A percentile compares a stretch with the other conserved stretches of the same genome.
phyloP scores from a whole-genome alignment of 2,329 filamentous ascomycete genomes.

The Pseudogymnoascus sp. region DNA sequence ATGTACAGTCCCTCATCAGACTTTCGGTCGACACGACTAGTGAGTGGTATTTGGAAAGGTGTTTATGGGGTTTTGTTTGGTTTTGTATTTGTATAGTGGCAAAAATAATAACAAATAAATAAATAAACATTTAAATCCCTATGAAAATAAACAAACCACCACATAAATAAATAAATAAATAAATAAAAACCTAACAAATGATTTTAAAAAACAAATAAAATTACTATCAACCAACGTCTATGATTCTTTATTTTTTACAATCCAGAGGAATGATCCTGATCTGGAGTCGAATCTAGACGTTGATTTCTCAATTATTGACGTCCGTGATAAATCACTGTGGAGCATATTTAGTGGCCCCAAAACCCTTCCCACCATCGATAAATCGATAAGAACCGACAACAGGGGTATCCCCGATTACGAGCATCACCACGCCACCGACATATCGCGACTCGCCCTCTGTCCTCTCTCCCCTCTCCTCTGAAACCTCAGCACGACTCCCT shows the following conservation, averaged over 20 bases:
- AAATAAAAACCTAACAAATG: background rate
- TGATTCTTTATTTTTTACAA: background rate
- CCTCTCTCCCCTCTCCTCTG: background rate
- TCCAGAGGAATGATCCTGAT: background rate
- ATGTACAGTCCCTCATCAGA: background rate
- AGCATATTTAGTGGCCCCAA: background rate
- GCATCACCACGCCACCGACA: background rate
- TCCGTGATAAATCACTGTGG: background rate
- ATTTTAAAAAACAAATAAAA: background rate
- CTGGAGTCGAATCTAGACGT: background rate
- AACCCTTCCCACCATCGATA: background rate
- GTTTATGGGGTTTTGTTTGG: background rate
- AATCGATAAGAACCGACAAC: background rate
- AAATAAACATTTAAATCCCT: background rate
- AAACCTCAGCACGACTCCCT: background rate
- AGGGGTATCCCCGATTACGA: background rate
- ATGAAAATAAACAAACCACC: background rate
- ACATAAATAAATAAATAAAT: background rate
- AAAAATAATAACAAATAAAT: background rate
- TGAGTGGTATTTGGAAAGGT: background rate
- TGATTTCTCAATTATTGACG: background rate
- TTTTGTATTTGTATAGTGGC: background rate
- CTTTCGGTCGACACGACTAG: too few species aligned
- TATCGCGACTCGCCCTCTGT: background rate
- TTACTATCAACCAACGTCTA: background rate